Evolutionary conservation across 345 rosid genomes (phyloP), one percentile per base, ranked within the genome.

Genomic region (Ceriops tagal): DNA sequence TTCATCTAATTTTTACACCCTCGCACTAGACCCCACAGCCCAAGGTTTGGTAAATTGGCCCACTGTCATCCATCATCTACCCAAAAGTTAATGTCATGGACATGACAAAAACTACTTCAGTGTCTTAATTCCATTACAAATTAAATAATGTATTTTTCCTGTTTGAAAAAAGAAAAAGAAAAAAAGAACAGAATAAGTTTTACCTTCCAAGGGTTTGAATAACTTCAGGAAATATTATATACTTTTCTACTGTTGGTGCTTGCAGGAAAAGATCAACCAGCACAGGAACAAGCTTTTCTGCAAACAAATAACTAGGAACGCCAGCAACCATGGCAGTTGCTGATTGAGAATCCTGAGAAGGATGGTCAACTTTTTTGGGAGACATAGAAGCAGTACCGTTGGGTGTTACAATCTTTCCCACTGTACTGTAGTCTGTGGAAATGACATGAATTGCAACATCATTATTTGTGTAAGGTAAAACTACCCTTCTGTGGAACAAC

Each of bases 121-220:
- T 43, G 19, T 43, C 49, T 43, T 43, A 0, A 43, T 43, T 13
- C 49, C 49, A 13, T 43, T 10, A 55, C 58, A 55, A 21, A 56
- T 9, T 7, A 57, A 20, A 26, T 35, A 22, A 26, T 26, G 20
- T 58, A 46, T 47, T 24, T 43, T 11, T 43, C 15, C 49, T 13
- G 49, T 15, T 43, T 43, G 18, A 5, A 43, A 3, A 13, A 43
- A 13, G 13, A 43, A 43, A 43, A 43, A 11, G 35, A 34, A 6
- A 34, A 58, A 65, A 74, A 18, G 56, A 4, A 22, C 37, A 59
- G 11, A 76, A 75, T 62, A 69, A 64, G 35, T 39, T 43, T 67
- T 87, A 93, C 98, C 99, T 88, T 79, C 89, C 89, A 66, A 95
- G 88, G 71, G 79, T 83, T 64, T 87, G 96, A 75, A 95, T 86